phyloP scores from a whole-genome alignment of 305 asterid species.

The Rubia tinctorum region DNA sequence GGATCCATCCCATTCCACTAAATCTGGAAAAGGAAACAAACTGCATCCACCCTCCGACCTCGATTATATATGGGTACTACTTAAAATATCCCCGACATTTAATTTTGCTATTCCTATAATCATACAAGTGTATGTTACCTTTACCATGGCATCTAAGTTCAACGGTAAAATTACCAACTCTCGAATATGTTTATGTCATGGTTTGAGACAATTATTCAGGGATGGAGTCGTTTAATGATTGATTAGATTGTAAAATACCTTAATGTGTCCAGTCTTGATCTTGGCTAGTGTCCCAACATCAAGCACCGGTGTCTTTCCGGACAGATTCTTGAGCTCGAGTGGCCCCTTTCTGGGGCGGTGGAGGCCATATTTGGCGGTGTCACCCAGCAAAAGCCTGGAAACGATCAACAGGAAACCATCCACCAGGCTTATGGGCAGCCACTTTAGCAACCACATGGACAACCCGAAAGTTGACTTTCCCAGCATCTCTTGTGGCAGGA shows the following conservation, averaged over 20 bases:
- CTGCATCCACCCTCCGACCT: neutral
- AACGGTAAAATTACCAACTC: too few species aligned
- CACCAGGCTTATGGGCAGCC: conserved; percentile 79
- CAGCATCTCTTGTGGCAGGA: conserved; percentile 84
- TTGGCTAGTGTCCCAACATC: conserved; percentile 92
- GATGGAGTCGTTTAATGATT: neutral
- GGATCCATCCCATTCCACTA: conserved; percentile 27
- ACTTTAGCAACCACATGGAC: conserved; percentile 90
- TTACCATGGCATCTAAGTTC: too few species aligned
- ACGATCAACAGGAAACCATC: conserved; percentile 55
- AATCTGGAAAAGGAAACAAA: neutral
- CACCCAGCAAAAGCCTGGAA: conserved; percentile 62
- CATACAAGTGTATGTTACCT: too few species aligned
- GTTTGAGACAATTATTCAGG: neutral
- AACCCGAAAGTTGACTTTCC: conserved; percentile 92
- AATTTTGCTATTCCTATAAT: too few species aligned
- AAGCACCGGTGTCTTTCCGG: conserved; percentile 85
- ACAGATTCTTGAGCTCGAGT: conserved; percentile 59
- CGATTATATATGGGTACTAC: too few species aligned
- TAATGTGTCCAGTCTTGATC: conserved; percentile 82
- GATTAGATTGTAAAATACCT: conserved; percentile 36
- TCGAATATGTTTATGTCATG: neutral
- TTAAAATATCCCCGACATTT: too few species aligned
- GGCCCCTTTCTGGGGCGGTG: conserved; percentile 71
- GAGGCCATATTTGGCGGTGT: conserved; percentile 65